Conservation (phyloP, 2,329 filamentous ascomycete species). For the Aphanocladium album region DNA sequence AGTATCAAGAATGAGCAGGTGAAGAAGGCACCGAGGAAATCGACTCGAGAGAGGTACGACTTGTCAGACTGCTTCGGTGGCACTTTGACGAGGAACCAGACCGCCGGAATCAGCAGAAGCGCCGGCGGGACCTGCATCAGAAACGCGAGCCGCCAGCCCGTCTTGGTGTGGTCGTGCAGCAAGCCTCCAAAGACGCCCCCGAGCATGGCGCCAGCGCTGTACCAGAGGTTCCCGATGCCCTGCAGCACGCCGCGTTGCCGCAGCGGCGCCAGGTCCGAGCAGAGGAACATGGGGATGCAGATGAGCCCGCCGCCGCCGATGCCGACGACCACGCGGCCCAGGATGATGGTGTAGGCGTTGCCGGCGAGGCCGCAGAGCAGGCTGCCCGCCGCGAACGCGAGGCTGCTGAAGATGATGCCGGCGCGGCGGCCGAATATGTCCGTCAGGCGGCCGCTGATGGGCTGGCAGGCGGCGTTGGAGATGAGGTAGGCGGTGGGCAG, state of each 20-base stretch:
- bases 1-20: constrained; percentile 63
- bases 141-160: neutral
- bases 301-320: constrained; percentile 66
- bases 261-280: neutral
- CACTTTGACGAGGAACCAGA: constrained; percentile 62
- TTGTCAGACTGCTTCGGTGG: constrained; percentile 67
- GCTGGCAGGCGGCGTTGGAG: constrained; percentile 79
- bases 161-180: neutral
- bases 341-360: constrained; percentile 62
- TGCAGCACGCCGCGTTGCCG: neutral
- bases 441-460: constrained; percentile 75
- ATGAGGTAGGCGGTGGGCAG: constrained; percentile 83
- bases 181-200: neutral
- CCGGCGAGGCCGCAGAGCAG: constrained; percentile 73
- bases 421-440: constrained; percentile 80
- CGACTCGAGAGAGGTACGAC: constrained; percentile 68
- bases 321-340: constrained; percentile 73
- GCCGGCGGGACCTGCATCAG: neutral
- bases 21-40: constrained; percentile 69
- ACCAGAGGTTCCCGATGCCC: neutral
- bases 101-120: constrained; percentile 23
- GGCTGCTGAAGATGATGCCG: constrained; percentile 71
- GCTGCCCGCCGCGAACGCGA: constrained; percentile 75
- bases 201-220: neutral
- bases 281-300: neutral